Conservation (phyloP, 2,329 filamentous ascomycete species). For the Cladosporium sp. region DNA sequence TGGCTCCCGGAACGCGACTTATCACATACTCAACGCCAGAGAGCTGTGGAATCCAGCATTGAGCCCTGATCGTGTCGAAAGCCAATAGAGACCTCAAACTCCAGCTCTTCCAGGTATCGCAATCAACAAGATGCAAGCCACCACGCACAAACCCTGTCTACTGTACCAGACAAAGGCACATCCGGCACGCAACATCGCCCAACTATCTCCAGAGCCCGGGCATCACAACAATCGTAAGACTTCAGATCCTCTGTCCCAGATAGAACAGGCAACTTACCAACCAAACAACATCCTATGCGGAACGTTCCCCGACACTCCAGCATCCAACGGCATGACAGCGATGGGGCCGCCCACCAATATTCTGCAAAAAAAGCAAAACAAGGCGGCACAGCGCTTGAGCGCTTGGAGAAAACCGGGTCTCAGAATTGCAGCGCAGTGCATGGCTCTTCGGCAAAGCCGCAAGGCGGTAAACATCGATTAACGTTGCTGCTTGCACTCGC, state of each 20-base stretch:
- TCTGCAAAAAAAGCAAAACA: neutral
- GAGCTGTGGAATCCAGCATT: neutral
- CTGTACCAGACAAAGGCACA: neutral
- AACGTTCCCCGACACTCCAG: neutral
- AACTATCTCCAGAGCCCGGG: neutral
- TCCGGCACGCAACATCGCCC: neutral
- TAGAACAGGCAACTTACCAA: neutral
- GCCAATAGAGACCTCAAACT: neutral
- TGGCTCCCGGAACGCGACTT: neutral
- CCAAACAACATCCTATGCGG: neutral
- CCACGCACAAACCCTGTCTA: neutral
- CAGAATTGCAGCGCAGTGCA: neutral
- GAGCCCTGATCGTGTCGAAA: neutral
- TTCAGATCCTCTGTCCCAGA: neutral
- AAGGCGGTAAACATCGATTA: neutral
- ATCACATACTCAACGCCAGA: neutral
- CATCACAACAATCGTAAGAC: neutral
- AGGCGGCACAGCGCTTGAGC: neutral
- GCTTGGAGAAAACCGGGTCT: conserved; percentile 1
- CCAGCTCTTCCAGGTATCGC: neutral
- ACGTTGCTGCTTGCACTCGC: neutral
- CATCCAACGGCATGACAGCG: neutral
- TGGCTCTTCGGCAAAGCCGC: neutral
- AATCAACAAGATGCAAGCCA: neutral
- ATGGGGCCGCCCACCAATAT: neutral